These are phyloP conservation scores for Neopestalotiopsis sp. DNA, from an alignment of 2,329 filamentous ascomycete genomes.

Conservation along the genomic window DNA sequence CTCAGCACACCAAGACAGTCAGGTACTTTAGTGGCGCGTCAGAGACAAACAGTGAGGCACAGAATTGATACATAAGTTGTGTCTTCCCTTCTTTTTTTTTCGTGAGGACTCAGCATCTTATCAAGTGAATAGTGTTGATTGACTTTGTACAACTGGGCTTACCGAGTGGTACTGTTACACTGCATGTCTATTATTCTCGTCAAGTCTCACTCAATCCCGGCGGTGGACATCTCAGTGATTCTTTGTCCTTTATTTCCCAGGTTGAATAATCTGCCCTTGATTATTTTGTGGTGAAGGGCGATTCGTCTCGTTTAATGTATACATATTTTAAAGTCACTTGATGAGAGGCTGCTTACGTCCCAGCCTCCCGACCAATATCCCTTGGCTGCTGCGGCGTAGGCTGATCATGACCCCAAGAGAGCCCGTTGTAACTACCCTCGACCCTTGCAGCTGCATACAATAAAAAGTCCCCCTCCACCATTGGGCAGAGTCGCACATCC, in stretches of 20 bases:
- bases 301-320: no score
- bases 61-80: not conserved
- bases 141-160: not conserved
- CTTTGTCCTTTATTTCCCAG: not conserved
- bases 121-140: not conserved
- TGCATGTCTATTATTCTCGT: not conserved
- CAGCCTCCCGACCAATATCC: not conserved
- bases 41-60: not conserved
- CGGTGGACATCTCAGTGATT: not conserved
- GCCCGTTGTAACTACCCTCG: constrained; percentile 9
- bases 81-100: not conserved
- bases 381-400: constrained; percentile 5
- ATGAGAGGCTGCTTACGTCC: not conserved
- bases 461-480: not conserved
- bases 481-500: constrained; percentile 3
- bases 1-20: not conserved
- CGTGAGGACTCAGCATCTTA: not conserved
- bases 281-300: no score
- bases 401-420: constrained; percentile 4
- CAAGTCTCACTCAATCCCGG: not conserved
- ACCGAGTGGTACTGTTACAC: not conserved
- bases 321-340: not conserved
- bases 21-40: not conserved
- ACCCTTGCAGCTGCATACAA: constrained; percentile 18
- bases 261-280: not conserved